Base-by-base conservation (phyloP, 352 stramenopile species). In the Pythium angustatum region DNA sequence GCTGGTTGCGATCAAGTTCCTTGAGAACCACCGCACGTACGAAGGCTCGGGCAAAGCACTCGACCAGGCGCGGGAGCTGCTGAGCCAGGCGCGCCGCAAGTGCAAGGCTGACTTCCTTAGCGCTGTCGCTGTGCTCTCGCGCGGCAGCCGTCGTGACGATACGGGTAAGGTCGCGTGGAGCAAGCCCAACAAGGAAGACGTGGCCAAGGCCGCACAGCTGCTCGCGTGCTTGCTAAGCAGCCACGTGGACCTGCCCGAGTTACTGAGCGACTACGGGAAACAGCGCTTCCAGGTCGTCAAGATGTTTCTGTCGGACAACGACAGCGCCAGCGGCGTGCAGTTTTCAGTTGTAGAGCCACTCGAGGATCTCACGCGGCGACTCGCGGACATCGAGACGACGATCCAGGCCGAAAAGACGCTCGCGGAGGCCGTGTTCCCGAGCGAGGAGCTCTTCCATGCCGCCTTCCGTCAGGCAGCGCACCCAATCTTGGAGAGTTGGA, bases 11-110 rank as follows among this genome's bases (percentile, higher is more conserved):
- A 89, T 92, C 48, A 50, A 67, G 15, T 94, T 94, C 51, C 66
- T 92, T 6, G 82, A 92, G 63, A 73, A 43, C 38, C 86, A 94
- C 65, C 73, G 75, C 21, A 75, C 71, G 28, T 93, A 92, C 64
- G 83, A 93, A 78, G 82, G 86, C 11, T 92, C 82, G 4, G 63
- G 68, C 21, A 91, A 91, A 43, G 83, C 83, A 9, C 66, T 91
- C 9, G 85, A 93, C 2, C 80, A 91, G 47, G 62, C 83, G 15
- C 81, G 70, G 19, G 81, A 92, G 4, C 58, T 92, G 30, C 77
- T 92, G 8, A 30, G 50, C 6, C 81, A 93, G 51, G 79, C 83
- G 24, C 71, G 76, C 24, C 76, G 76, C 28, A 90, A 88, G 58
- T 90, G 77, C 57, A 87, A 88, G 49, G 62, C 69, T 4, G 83